phyloP scores from a whole-genome alignment of 306 rosid genomes.

The Rosa rugosa region DNA sequence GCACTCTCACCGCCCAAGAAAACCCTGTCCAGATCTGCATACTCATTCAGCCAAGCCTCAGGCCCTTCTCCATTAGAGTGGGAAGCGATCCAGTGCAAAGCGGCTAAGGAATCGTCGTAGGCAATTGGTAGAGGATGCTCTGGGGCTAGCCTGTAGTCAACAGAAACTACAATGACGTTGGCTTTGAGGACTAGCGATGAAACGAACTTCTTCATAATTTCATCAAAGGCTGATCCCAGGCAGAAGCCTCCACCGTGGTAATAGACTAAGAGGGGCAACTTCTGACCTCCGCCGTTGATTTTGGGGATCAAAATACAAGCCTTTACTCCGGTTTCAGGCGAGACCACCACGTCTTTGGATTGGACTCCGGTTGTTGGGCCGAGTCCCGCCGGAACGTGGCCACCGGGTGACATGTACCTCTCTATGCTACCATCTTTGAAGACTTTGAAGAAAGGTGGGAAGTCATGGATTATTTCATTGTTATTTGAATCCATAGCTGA shows the following conservation, averaged over 20 bases:
- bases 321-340: not conserved
- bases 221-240: slow-evolving; percentile 32
- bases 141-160: slow-evolving; percentile 17
- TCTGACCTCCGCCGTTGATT: slow-evolving; percentile 5
- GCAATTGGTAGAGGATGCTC: slow-evolving; percentile 34
- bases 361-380: not conserved
- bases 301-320: slow-evolving; percentile 6
- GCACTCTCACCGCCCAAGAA: slow-evolving; percentile 8
- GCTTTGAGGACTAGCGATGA: slow-evolving; percentile 20
- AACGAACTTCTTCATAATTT: slow-evolving; percentile 24
- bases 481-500: slow-evolving; percentile 3
- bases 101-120: slow-evolving; percentile 16
- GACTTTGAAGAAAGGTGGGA: slow-evolving; percentile 12
- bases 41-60: not conserved
- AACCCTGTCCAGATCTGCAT: not conserved
- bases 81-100: not conserved
- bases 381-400: not conserved
- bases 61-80: not conserved
- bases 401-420: not conserved
- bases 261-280: slow-evolving; percentile 41
- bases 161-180: slow-evolving; percentile 31
- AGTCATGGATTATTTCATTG: not conserved
- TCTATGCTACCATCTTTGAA: slow-evolving; percentile 11
- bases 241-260: slow-evolving; percentile 50
- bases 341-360: slow-evolving; percentile 3